Evolutionary conservation across 805 yeast genomes (phyloP), one percentile per base, ranked within the genome.

Genomic region (Suhomyces pyralidae): DNA sequence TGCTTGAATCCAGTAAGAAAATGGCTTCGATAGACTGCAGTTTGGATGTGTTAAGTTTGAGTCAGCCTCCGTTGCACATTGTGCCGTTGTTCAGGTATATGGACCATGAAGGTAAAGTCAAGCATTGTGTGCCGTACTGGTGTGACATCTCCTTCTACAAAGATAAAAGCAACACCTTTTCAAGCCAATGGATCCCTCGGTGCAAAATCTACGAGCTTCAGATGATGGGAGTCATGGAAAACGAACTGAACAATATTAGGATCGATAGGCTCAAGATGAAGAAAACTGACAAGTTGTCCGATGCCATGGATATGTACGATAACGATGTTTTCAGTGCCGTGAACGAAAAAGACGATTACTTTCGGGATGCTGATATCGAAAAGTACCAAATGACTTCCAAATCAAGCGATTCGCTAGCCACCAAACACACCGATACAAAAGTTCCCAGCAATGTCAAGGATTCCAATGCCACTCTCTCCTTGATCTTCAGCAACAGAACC

Each of bases 181-280:
- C 62, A 5, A 74, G 75, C 30, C 87, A 82, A 58, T 93, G 98
- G 97, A 80, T 86, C n/a, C 97, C 99, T 0, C 76, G 94, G 34
- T 91, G 97, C 68, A 90, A 90, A 61, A 92, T 94, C 48, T 93
- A 94, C 67, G 98, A 93, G 62, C 70, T 94, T 17, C 98, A 94
- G 66, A 94, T 94, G 97, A 93, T 93, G 96, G 98, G 98, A 0
- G 81, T 94, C 7, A 90, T 93, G 86, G 98, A 93, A 61, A 90
- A 89, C 60, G 97, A 94, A 62, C 74, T 85, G 52, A 83, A 84
- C 57, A 82, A 86, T 10, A 81, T 87, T 7, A 81, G 84, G 7
- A 80, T 92, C 9, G 85, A 84, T 15, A 79, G 85, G 48, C 69
- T 91, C 48, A 77, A 74, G 10, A 61, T 61, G 55, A 67, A 55